Conservation (phyloP, 495 filamentous ascomycete species). For the Zalerion maritima region DNA sequence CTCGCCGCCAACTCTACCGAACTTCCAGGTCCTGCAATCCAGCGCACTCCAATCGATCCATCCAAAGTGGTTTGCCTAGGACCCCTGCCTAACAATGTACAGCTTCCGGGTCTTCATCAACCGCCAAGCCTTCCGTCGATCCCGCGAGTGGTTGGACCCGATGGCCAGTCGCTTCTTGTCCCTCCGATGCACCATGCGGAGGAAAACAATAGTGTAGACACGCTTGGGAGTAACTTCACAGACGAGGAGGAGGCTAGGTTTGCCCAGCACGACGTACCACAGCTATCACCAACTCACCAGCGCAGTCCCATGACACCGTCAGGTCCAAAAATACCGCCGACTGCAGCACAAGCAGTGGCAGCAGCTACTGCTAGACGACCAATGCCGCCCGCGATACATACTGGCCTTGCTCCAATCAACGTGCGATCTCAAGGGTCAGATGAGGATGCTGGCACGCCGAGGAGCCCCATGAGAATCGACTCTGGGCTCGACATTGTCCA, state of each 20-base stretch:
- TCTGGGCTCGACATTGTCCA: conserved; percentile 31
- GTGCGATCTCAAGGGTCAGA: conserved; percentile 2
- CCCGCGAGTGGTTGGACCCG: conserved; percentile 20
- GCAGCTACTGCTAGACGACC: too few species aligned
- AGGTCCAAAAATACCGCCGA: conserved; percentile 1
- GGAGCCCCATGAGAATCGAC: conserved; percentile 24
- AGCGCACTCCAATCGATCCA: conserved; percentile 33
- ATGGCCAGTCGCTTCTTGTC: conserved; percentile 13
- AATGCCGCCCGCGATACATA: too few species aligned
- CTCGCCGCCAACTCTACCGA: conserved; percentile 3
- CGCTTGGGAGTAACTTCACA: conserved; percentile 37
- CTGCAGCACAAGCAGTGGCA: neutral
- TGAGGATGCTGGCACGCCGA: conserved; percentile 14
- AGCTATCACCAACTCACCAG: conserved; percentile 1
- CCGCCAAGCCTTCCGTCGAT: conserved; percentile 19
- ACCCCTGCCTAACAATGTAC: conserved; percentile 33
- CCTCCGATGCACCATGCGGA: conserved; percentile 7
- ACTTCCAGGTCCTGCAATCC: conserved; percentile 20
- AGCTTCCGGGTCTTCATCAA: conserved; percentile 23
- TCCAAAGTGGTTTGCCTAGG: conserved; percentile 36
- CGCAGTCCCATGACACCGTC: too few species aligned
- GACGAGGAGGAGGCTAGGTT: conserved; percentile 26
- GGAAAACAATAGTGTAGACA: conserved; percentile 24
- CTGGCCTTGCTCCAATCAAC: too few species aligned
- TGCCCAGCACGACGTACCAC: conserved; percentile 5